phyloP scores from a whole-genome alignment of 176 grass and related monocot genomes.

The Musa itinerans region DNA sequence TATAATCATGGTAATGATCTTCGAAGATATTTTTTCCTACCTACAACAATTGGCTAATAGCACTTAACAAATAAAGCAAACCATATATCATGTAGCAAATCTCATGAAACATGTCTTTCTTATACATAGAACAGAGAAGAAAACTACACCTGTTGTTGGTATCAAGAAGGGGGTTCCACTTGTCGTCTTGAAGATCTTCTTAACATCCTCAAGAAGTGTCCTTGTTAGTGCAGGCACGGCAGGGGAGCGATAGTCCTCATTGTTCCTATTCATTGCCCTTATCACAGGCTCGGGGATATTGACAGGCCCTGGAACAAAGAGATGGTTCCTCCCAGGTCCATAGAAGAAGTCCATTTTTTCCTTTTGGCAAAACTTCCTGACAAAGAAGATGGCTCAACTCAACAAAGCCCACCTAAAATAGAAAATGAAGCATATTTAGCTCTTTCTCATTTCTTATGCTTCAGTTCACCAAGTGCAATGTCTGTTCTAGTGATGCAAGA shows the following conservation, averaged over 20 bases:
- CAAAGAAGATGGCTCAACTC: neutral
- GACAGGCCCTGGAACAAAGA: conserved; percentile 87
- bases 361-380: neutral
- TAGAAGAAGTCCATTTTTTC: conserved; percentile 77
- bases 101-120: neutral
- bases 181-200: conserved; percentile 99
- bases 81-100: neutral
- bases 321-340: conserved; percentile 78
- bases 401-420: neutral
- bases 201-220: conserved; percentile 79
- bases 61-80: no score
- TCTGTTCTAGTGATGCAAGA: neutral
- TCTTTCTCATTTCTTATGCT: neutral
- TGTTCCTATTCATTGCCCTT: conserved; percentile 85
- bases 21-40: no score
- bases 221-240: conserved; percentile 70
- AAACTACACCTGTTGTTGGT: conserved; percentile 55
- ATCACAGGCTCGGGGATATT: conserved; percentile 90
- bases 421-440: neutral
- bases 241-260: conserved; percentile 96
- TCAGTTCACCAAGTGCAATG: neutral
- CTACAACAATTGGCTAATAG: no score
- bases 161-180: conserved; percentile 71
- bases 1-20: no score
- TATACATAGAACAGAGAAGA: conserved; percentile 1